Percentiles rank a stretch among this genome's conserved stretches.
Conservation (phyloP, 768 basidiomycete genomes). For the Rossbeevera mucosa region DNA sequence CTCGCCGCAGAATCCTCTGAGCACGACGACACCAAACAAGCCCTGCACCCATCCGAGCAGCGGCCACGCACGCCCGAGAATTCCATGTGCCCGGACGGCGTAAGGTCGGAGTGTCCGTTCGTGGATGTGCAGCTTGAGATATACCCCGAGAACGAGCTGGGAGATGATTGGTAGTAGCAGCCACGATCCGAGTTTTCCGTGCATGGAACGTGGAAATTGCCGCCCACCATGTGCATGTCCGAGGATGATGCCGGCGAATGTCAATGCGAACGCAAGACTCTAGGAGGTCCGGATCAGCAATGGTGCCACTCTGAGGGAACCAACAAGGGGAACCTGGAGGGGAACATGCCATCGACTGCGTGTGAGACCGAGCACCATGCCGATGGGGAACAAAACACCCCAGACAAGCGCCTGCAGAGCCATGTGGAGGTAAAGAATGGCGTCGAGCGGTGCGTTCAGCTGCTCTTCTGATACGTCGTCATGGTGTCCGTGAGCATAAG, state of each 20-base stretch:
- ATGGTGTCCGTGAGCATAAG: slow-evolving; percentile 55
- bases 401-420: slow-evolving; percentile 72
- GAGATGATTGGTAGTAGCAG: slow-evolving; percentile 54
- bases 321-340: slow-evolving; percentile 48
- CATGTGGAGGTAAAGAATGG: slow-evolving; percentile 81
- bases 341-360: slow-evolving; percentile 90
- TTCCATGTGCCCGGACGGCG: slow-evolving; percentile 64
- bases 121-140: slow-evolving; percentile 89
- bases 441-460: slow-evolving; percentile 62
- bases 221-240: slow-evolving; percentile 87
- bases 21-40: slow-evolving; percentile 75
- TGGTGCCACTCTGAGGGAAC: not conserved
- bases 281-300: slow-evolving; percentile 23
- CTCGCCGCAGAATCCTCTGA: slow-evolving; percentile 77
- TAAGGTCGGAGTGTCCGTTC: slow-evolving; percentile 70
- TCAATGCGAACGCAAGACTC: slow-evolving; percentile 65
- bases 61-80: slow-evolving; percentile 82
- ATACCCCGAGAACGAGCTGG: slow-evolving; percentile 75
- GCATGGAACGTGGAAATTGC: slow-evolving; percentile 66
- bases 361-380: slow-evolving; percentile 72
- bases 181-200: slow-evolving; percentile 58
- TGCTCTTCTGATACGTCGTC: slow-evolving; percentile 60
- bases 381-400: slow-evolving; percentile 84
- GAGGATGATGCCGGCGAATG: slow-evolving; percentile 68
- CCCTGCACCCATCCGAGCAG: slow-evolving; percentile 87